A percentile compares a stretch with the other conserved stretches of the same genome.
Conservation (phyloP, 805 yeast genomes). For the Candida berthetii region DNA sequence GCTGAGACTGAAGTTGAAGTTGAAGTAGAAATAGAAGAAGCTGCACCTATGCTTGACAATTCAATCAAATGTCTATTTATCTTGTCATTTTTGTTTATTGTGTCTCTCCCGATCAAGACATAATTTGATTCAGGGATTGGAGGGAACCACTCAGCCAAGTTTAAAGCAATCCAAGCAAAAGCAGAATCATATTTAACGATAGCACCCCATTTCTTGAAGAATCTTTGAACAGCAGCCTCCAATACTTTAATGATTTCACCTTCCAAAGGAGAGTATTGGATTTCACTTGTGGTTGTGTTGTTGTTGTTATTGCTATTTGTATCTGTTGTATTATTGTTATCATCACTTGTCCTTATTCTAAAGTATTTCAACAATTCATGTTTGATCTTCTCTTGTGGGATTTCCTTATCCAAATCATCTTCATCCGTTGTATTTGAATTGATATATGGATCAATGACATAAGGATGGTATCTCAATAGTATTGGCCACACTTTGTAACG, state of each 20-base stretch:
- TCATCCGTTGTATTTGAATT: slow-evolving; percentile 45
- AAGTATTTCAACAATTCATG: slow-evolving; percentile 60
- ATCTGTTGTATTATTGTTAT: background rate
- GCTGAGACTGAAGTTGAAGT: background rate
- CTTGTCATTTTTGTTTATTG: slow-evolving; percentile 9
- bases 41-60: slow-evolving; percentile 1
- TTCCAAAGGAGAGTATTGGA: slow-evolving; percentile 26
- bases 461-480: slow-evolving; percentile 76
- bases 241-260: slow-evolving; percentile 47
- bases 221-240: slow-evolving; percentile 55
- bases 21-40: no score
- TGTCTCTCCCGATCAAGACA: slow-evolving; percentile 19
- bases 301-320: background rate
- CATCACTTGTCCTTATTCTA: slow-evolving; percentile 26
- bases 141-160: slow-evolving; percentile 86
- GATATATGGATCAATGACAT: slow-evolving; percentile 69
- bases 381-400: slow-evolving; percentile 29
- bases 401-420: slow-evolving; percentile 24
- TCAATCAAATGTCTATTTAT: slow-evolving; percentile 16
- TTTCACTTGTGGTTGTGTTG: background rate
- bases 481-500: slow-evolving; percentile 84
- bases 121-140: slow-evolving; percentile 24
- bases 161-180: slow-evolving; percentile 82
- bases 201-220: slow-evolving; percentile 73
- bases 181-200: slow-evolving; percentile 76